Conservation (phyloP, 2,329 filamentous ascomycete genomes). For the Didymella lethalis region DNA sequence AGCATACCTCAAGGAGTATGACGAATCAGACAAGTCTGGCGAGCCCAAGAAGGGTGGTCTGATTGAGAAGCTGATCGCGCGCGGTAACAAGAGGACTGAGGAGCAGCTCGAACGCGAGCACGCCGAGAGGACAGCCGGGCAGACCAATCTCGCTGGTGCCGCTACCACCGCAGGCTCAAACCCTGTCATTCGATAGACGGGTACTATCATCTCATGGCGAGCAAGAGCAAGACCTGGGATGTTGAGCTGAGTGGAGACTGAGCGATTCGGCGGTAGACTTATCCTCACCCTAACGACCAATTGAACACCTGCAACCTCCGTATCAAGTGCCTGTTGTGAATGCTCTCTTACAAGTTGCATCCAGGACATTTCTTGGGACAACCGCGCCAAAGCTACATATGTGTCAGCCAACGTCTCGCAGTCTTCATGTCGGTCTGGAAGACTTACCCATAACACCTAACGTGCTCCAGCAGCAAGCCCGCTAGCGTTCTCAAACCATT, state of each 20-base stretch:
- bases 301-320: constrained; percentile 8
- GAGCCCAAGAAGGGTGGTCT: constrained; percentile 44
- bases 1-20: constrained; percentile 47
- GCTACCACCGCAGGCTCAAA: constrained; percentile 20
- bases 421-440: too few species aligned
- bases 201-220: constrained; percentile 3
- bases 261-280: constrained; percentile 4
- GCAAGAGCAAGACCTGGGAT: constrained; percentile 15
- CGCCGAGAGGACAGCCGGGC: constrained; percentile 31
- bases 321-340: constrained; percentile 10
- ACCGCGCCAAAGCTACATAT: constrained; percentile 31
- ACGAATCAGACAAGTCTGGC: constrained; percentile 45
- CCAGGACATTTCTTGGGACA: constrained; percentile 13
- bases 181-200: constrained; percentile 17
- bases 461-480: constrained; percentile 33
- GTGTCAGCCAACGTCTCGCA: constrained; percentile 3
- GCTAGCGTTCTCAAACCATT: constrained; percentile 31
- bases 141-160: constrained; percentile 13
- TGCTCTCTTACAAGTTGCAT: constrained; percentile 16
- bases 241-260: constrained; percentile 4
- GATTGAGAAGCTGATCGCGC: constrained; percentile 45
- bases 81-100: constrained; percentile 48
- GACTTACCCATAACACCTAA: constrained; percentile 47
- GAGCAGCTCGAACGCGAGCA: constrained; percentile 43
- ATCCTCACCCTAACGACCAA: constrained; percentile 10